phyloP scores from a whole-genome alignment of 2,329 filamentous ascomycete species.

The Aspergillus tanneri region DNA sequence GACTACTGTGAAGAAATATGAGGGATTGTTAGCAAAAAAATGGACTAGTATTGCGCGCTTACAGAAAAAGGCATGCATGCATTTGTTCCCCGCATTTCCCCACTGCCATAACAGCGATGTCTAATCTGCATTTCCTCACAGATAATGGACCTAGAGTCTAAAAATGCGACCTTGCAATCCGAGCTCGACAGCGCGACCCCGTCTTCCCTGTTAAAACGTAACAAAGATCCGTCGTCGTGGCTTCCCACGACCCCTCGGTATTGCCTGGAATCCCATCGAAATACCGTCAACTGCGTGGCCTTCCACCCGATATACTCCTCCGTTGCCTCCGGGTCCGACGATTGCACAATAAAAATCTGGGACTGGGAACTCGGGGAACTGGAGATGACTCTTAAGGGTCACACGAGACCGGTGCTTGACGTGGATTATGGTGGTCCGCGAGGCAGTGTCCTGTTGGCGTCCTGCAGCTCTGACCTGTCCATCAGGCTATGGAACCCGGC shows the following conservation, averaged over 20 bases:
- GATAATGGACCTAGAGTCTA: slow-evolving; percentile 89
- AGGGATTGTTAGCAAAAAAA: slow-evolving; percentile 90
- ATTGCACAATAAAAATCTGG: slow-evolving; percentile 95
- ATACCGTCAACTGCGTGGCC: slow-evolving; percentile 79
- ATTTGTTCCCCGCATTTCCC: neutral
- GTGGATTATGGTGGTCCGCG: slow-evolving; percentile 86
- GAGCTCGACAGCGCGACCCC: slow-evolving; percentile 84
- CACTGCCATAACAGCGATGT: neutral
- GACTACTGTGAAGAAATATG: slow-evolving; percentile 81
- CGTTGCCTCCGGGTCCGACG: slow-evolving; percentile 85
- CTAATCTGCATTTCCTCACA: slow-evolving; percentile 37
- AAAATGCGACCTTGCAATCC: slow-evolving; percentile 68
- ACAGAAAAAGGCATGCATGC: slow-evolving; percentile 75
- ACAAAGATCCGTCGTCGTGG: slow-evolving; percentile 83
- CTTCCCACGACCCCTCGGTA: slow-evolving; percentile 81
- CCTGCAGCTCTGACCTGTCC: slow-evolving; percentile 83
- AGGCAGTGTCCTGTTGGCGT: slow-evolving; percentile 74
- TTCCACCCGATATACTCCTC: slow-evolving; percentile 92
- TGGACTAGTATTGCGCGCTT: slow-evolving; percentile 94
- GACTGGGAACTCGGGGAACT: slow-evolving; percentile 93
- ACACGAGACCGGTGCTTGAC: slow-evolving; percentile 83
- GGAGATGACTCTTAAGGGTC: slow-evolving; percentile 85
- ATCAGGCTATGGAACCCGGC: slow-evolving; percentile 94
- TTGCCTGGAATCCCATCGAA: slow-evolving; percentile 77
- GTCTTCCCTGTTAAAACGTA: slow-evolving; percentile 71